Percentiles rank a stretch among this genome's conserved stretches.
These are phyloP conservation scores for Leccinum subrobustum DNA, from an alignment of 1,284 basidiomycete genomes.

Conservation along the genomic window DNA sequence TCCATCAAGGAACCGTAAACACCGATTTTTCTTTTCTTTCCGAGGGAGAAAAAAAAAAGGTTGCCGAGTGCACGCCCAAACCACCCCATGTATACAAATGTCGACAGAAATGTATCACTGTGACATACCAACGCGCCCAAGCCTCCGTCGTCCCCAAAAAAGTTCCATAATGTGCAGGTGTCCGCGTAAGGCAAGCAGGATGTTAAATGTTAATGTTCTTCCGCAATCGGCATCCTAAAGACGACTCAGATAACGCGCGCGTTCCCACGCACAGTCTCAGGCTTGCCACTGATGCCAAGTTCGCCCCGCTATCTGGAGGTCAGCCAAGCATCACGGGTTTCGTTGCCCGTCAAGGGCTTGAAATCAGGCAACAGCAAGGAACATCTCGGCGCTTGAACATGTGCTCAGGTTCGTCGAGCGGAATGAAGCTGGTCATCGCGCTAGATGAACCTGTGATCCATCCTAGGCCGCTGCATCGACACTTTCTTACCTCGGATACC, in stretches of 20 bases:
- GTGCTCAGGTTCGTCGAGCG: neutral
- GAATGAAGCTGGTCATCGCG: neutral
- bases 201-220: neutral
- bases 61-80: neutral
- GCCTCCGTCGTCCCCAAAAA: neutral
- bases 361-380: slow-evolving; percentile 45
- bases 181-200: too few relatives aligned
- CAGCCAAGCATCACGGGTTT: slow-evolving; percentile 10
- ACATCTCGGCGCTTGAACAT: slow-evolving; percentile 39
- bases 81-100: neutral
- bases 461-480: neutral
- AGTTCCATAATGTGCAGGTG: neutral
- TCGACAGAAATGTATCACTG: neutral
- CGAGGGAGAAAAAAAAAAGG: neutral
- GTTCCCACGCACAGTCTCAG: slow-evolving; percentile 36
- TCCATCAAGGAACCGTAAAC: neutral
- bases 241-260: slow-evolving; percentile 31
- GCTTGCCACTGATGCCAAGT: slow-evolving; percentile 46
- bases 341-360: slow-evolving; percentile 35
- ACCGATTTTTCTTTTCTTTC: neutral
- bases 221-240: slow-evolving; percentile 13
- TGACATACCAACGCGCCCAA: neutral
- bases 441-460: neutral
- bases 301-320: neutral
- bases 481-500: neutral